phyloP scores from a whole-genome alignment of 176 grass and related monocot genomes.

The Zizania latifolia region DNA sequence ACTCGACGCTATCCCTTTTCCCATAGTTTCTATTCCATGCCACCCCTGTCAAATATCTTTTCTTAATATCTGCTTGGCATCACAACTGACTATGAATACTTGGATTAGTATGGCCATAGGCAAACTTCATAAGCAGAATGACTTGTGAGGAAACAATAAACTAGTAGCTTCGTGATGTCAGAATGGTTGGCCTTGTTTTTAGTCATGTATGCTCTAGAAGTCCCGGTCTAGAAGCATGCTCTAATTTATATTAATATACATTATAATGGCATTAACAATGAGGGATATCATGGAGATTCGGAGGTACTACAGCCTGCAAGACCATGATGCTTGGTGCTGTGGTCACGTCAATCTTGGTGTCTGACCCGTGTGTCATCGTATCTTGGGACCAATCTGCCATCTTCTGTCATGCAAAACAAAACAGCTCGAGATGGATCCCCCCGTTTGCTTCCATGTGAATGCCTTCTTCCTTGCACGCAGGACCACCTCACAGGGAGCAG shows the following conservation, averaged over 20 bases:
- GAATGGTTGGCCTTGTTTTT: conserved; percentile 8
- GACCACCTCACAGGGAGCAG: conserved; percentile 23
- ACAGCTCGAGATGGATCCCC: conserved; percentile 29
- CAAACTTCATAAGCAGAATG: neutral
- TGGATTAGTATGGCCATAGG: neutral
- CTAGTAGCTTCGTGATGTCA: neutral
- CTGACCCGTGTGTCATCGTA: conserved; percentile 6
- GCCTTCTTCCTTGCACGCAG: neutral
- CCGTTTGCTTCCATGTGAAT: conserved; percentile 36
- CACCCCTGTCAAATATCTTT: neutral
- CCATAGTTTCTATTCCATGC: no score
- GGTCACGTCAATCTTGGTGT: neutral
- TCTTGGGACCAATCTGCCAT: conserved; percentile 14
- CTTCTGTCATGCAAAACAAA: conserved; percentile 21
- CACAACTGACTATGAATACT: neutral
- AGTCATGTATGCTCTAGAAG: neutral
- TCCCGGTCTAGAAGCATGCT: conserved; percentile 21
- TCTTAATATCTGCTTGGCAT: neutral
- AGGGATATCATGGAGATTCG: neutral
- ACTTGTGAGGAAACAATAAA: neutral
- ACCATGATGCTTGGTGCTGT: neutral
- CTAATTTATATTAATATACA: conserved; percentile 21
- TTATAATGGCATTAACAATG: conserved; percentile 2
- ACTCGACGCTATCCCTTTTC: neutral
- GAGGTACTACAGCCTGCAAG: conserved; percentile 11